Percentiles rank a stretch among this genome's conserved stretches.
These are phyloP conservation scores for Yamadazyma laniorum DNA, from an alignment of 805 yeast genomes.

Conservation along the genomic window DNA sequence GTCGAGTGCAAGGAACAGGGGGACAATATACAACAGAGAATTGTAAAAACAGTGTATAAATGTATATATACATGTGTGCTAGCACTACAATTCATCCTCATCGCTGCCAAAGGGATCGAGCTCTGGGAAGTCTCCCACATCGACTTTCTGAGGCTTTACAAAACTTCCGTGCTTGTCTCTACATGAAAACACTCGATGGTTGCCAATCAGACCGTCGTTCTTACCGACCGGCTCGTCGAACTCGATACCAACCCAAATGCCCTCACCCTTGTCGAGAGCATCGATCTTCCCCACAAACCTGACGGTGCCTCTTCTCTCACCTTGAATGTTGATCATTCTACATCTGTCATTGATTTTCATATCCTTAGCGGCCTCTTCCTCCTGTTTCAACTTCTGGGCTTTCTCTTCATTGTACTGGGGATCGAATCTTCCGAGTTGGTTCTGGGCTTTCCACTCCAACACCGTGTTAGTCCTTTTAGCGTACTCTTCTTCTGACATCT, in stretches of 20 bases:
- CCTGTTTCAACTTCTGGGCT: constrained; percentile 24
- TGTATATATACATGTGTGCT: too few species aligned
- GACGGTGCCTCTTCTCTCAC: constrained; percentile 68
- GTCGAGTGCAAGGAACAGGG: too few species aligned
- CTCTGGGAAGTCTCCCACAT: constrained; percentile 66
- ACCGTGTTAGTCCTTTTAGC: constrained; percentile 60
- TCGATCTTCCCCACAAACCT: constrained; percentile 67
- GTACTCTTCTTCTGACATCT: constrained; percentile 61
- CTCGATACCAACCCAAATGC: constrained; percentile 78
- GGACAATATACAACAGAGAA: too few species aligned
- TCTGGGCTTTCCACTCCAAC: constrained; percentile 69
- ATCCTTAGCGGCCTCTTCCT: constrained; percentile 24
- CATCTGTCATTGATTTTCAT: constrained; percentile 56
- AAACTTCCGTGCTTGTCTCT: constrained; percentile 69
- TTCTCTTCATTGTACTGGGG: constrained; percentile 42
- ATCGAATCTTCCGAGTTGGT: constrained; percentile 71
- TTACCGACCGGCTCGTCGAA: constrained; percentile 86
- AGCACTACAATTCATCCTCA: constrained; percentile 25
- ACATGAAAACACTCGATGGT: constrained; percentile 57
- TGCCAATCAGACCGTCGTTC: constrained; percentile 75
- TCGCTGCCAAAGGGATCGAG: constrained; percentile 44
- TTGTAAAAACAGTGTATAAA: too few species aligned
- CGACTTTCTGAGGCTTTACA: constrained; percentile 65
- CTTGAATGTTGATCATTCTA: constrained; percentile 41
- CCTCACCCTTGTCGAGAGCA: constrained; percentile 50